Evolutionary conservation across 441 rosid species (phyloP).

Genomic region (Manihot esculenta): DNA sequence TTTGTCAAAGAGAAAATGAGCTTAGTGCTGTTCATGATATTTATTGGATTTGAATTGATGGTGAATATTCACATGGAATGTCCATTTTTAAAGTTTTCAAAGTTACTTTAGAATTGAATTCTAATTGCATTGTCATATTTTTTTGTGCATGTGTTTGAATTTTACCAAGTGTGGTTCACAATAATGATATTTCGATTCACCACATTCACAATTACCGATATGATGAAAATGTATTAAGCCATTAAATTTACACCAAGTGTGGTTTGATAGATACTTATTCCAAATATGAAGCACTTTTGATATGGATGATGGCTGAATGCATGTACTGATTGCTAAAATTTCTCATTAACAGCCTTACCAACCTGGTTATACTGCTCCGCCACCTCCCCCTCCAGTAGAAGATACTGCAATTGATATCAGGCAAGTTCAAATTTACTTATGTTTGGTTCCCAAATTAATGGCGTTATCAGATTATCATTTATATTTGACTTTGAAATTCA

Average conservation of each 20-base stretch:
- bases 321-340: not conserved
- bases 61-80: not conserved
- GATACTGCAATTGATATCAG: conserved; percentile 79
- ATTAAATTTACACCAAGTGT: not conserved
- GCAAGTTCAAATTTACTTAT: conserved; percentile 35
- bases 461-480: not conserved
- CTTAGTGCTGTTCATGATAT: not conserved
- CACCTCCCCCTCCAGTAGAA: conserved; percentile 53
- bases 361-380: conserved; percentile 67
- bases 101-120: not conserved
- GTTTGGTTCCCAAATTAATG: conserved; percentile 9
- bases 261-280: not conserved
- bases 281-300: not conserved
- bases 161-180: not conserved
- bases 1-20: not conserved
- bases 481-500: not conserved
- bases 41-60: not conserved
- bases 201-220: not conserved
- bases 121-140: not conserved
- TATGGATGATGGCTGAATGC: not conserved
- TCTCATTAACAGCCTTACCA: conserved; percentile 52
- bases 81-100: not conserved
- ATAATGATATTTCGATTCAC: not conserved
- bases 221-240: not conserved
- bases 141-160: not conserved